phyloP scores from a whole-genome alignment of 2,329 filamentous ascomycete genomes.

The Neophaeococcomyces mojaviensis region DNA sequence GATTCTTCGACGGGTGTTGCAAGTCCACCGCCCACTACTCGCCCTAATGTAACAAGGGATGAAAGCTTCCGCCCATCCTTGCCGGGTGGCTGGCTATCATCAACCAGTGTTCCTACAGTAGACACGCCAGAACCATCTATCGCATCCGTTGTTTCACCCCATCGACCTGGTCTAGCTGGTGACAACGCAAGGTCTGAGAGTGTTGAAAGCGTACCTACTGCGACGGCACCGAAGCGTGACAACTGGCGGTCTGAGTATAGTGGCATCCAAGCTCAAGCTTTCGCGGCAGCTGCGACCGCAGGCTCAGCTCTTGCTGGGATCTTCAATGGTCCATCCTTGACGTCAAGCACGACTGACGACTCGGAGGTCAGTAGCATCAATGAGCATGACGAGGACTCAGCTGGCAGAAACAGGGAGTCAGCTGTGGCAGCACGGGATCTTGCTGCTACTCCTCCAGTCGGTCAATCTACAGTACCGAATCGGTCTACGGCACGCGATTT shows the following conservation, averaged over 20 bases:
- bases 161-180: constrained; percentile 3
- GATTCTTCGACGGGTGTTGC: neutral
- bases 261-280: constrained; percentile 21
- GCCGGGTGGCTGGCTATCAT: constrained; percentile 49
- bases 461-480: neutral
- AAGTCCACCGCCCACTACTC: neutral
- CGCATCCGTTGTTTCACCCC: constrained; percentile 2
- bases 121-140: constrained; percentile 6
- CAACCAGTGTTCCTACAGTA: constrained; percentile 25
- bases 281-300: constrained; percentile 39
- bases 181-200: constrained; percentile 10
- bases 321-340: constrained; percentile 33
- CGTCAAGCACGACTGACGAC: constrained; percentile 23
- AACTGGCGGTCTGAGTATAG: constrained; percentile 6
- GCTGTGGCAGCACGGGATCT: neutral
- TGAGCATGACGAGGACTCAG: neutral
- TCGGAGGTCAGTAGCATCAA: constrained; percentile 6
- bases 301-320: constrained; percentile 43
- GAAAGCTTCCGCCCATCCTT: constrained; percentile 44
- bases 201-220: constrained; percentile 20
- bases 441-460: neutral
- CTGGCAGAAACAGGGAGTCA: constrained; percentile 1
- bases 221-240: constrained; percentile 10
- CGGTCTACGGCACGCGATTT: constrained; percentile 1
- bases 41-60: constrained; percentile 27